Percentiles rank a stretch among this genome's conserved stretches.
phyloP scores from a whole-genome alignment of 1,284 basidiomycete species.

The Ceratobasidium sp. region DNA sequence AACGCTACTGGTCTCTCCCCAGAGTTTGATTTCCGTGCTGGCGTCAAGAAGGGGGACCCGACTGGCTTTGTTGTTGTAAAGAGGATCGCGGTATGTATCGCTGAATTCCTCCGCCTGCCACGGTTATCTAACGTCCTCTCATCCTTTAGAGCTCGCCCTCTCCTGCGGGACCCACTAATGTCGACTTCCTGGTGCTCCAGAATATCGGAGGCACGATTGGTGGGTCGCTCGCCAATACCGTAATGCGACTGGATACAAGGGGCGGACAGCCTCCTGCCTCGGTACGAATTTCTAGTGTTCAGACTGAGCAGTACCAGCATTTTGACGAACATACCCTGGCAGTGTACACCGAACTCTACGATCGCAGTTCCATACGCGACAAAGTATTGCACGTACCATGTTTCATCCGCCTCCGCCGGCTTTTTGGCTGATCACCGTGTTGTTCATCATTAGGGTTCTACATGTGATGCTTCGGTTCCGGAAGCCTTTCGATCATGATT shows the following conservation, averaged over 20 bases:
- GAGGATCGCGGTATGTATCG: constrained; percentile 20
- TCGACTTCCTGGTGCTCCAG: constrained; percentile 28
- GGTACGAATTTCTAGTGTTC: neutral
- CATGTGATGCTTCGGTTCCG: neutral
- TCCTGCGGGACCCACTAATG: constrained; percentile 33
- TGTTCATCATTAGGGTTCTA: constrained; percentile 12
- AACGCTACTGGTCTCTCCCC: constrained; percentile 30
- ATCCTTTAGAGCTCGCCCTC: too few species aligned
- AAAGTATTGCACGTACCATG: constrained; percentile 8
- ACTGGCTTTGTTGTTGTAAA: constrained; percentile 30
- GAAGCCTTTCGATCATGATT: neutral
- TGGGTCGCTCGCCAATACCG: constrained; percentile 28
- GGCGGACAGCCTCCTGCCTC: constrained; percentile 44
- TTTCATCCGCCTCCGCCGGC: neutral
- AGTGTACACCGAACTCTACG: constrained; percentile 29
- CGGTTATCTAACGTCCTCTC: too few species aligned
- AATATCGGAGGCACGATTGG: constrained; percentile 33
- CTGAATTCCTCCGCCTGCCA: too few species aligned
- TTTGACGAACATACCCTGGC: neutral
- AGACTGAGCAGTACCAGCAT: neutral
- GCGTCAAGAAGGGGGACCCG: constrained; percentile 30
- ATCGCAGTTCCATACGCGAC: constrained; percentile 15
- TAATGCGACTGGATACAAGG: constrained; percentile 41
- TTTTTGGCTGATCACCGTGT: constrained; percentile 1
- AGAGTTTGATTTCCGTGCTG: constrained; percentile 29